Evolutionary conservation across 768 basidiomycete species (phyloP).

Genomic region (Trametes meyenii): DNA sequence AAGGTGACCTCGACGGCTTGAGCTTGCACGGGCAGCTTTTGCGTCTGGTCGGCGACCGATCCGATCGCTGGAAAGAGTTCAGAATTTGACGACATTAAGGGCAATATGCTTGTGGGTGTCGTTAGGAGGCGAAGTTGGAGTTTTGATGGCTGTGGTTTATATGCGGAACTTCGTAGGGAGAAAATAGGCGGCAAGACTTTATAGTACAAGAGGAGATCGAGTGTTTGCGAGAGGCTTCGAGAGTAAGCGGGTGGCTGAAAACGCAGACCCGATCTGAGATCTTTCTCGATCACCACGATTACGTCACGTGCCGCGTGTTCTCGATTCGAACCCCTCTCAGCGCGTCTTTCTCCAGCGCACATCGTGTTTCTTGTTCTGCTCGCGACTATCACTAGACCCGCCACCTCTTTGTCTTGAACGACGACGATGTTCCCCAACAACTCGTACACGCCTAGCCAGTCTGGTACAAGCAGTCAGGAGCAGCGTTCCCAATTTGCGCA

Average conservation of each 20-base stretch:
- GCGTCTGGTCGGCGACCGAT: conserved; percentile 31
- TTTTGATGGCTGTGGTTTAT: not conserved
- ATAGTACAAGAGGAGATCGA: conserved; percentile 5
- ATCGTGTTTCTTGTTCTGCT: conserved; percentile 3
- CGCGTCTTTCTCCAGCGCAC: not conserved
- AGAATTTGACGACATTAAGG: conserved; percentile 23
- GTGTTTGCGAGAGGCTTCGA: conserved; percentile 21
- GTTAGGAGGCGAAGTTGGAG: not conserved
- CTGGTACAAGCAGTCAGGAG: conserved; percentile 23
- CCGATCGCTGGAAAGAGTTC: conserved; percentile 36
- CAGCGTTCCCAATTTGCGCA: conserved; percentile 27
- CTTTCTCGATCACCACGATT: conserved; percentile 15
- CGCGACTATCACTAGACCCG: not conserved
- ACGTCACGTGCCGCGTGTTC: conserved; percentile 18
- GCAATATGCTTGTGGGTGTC: not conserved
- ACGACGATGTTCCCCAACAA: conserved; percentile 29
- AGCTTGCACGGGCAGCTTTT: conserved; percentile 23
- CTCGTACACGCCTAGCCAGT: conserved; percentile 24
- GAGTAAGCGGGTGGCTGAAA: conserved; percentile 20
- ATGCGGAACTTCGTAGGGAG: not conserved
- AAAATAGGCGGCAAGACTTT: not conserved
- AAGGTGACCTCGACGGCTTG: conserved; percentile 21
- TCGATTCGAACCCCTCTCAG: conserved; percentile 6
- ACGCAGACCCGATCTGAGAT: not conserved
- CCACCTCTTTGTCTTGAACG: not conserved